Conservation (phyloP, 768 basidiomycete species). For the Collybia mongolica region DNA sequence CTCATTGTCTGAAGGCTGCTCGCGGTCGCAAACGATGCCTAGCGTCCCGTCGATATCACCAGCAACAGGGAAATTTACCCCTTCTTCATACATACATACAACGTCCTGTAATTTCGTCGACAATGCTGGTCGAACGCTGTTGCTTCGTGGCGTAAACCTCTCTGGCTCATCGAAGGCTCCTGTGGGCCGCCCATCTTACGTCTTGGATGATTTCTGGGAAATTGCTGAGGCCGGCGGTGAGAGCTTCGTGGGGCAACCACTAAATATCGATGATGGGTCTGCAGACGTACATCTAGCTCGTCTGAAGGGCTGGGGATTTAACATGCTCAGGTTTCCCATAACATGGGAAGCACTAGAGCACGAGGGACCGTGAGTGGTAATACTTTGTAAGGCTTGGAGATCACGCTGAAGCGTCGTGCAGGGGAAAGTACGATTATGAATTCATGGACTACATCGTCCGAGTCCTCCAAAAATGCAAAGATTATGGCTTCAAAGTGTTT, state of each 20-base stretch:
- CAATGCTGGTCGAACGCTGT: constrained; percentile 66
- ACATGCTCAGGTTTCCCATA: constrained; percentile 78
- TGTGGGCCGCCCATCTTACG: constrained; percentile 61
- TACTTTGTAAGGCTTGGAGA: constrained; percentile 1
- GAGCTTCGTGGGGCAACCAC: constrained; percentile 73
- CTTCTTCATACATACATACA: constrained; percentile 62
- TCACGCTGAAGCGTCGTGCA: constrained; percentile 27
- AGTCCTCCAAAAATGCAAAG: constrained; percentile 87
- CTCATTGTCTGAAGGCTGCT: background rate
- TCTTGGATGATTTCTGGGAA: constrained; percentile 81
- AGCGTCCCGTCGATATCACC: constrained; percentile 56
- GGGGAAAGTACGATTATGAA: constrained; percentile 85
- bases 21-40: constrained; percentile 40
- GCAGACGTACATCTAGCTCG: constrained; percentile 85
- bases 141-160: constrained; percentile 94
- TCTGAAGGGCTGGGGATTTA: constrained; percentile 94
- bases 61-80: constrained; percentile 47
- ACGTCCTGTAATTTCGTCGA: constrained; percentile 71
- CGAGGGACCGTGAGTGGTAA: constrained; percentile 81
- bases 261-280: constrained; percentile 82
- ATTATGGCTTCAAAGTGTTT: constrained; percentile 87
- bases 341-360: constrained; percentile 96
- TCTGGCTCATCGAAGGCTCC: constrained; percentile 89
- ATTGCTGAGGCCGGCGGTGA: constrained; percentile 65
- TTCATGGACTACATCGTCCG: constrained; percentile 91